Base-by-base conservation (phyloP, 495 filamentous ascomycete genomes). In the Penicillium canariense region DNA sequence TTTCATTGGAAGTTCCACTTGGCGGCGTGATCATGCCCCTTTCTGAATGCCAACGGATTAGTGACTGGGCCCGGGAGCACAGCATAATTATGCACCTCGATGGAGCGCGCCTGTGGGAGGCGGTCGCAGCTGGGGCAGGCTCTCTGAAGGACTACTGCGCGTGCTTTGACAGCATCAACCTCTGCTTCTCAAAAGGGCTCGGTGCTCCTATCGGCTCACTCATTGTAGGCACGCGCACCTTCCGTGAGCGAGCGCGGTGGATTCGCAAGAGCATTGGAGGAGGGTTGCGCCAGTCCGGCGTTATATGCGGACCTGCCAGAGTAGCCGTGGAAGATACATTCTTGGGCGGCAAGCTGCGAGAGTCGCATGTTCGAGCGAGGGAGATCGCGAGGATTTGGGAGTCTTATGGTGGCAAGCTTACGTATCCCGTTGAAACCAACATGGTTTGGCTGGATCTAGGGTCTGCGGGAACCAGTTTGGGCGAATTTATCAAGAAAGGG, bases 151-250 rank as follows among this genome's bases (percentile, higher is more conserved):
- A 89, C 3, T 94, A 83, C 58, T 77, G 83, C 8, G 74, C 63
- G 5, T 79, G 82, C 50, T 90, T 91, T 56, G 91, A 96, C 62
- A 89, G 83, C 42, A 72, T 91, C 1, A 86, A 76, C 45, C 74
- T 96, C 4, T 95, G 90, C 67, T 90, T 96, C 61, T 85, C 82
- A 32, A 96, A 96, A 69, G 87, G 89, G 0, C 76, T 96, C 0
- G 91, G 91, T 0, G 91, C 91, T 2, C 91, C 91, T 0, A 83
- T 92, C 45, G 91, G 91, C 0, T 86, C 82, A 46, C 81, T 93
- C 43, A 69, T 96, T 12, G 77, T 90, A 1, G 89, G 88, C 10
- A 27, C 12, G 4, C 26, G 25, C 11, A 10, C 15, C 1, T 46
- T 46, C 10, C 15, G 26, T 18, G 26, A 46, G 23, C 22, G 43